Evolutionary conservation across 306 rosid species (phyloP), one percentile per base, ranked within the genome.

Genomic region (Cucurbita ficifolia): DNA sequence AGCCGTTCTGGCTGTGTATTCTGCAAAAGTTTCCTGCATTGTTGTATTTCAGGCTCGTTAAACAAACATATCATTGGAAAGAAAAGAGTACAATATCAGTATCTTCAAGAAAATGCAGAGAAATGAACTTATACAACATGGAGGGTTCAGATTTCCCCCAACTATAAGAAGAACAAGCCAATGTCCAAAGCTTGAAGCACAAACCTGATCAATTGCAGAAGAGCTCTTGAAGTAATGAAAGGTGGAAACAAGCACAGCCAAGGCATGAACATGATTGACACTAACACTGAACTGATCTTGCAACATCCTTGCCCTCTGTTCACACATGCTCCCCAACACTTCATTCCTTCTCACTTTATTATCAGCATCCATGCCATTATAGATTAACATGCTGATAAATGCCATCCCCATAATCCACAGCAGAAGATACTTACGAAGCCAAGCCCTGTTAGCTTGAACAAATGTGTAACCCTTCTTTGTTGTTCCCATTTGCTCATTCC

Each of bases 221-320:
- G 96, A 96, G 83, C 36, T 78, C 85, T 82, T 86, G 87, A 82
- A 92, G 76, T 91, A 95, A 79, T 91, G 96, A 83, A 89, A 95
- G 77, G 97, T 95, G 39, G 99, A 95, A 74, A 95, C 97, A 52
- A 95, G 96, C 79, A 95, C 89, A 46, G 99, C 97, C 43, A 95
- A 86, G 70, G 99, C 99, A 78, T 95, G 96, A 21, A 95, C 97
- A 82, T 95, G 99, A 75, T 95, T 95, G 67, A 95, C 96, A 62
- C 99, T 95, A 49, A 95, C 99, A 83, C 80, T 88, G 78, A 95
- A 95, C 76, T 91, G 99, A 84, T 95, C 99, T 80, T 95, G 99
- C 80, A 95, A 76, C 99, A 95, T 95, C 81, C 96, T 88, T 22
- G 99, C 97, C 52, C 99, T 88, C 84, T 91, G 90, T 75, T 95